Evolutionary conservation across 306 rosid genomes (phyloP), one percentile per base, ranked within the genome.

Genomic region (Quercus cerris): DNA sequence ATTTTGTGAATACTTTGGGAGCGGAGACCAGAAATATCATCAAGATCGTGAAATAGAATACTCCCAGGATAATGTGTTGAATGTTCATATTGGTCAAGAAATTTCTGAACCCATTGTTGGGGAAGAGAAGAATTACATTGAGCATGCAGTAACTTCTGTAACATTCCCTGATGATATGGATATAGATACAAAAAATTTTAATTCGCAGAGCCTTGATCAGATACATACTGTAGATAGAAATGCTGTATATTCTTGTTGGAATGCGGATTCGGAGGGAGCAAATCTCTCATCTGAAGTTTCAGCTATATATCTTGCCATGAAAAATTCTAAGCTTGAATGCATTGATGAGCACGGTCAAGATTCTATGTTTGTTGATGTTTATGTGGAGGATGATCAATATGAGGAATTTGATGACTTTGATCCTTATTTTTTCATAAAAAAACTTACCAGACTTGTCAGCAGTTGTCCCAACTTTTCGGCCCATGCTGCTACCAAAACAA

Each of bases 391-490:
- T 81, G 98, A 91, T 54, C 96, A 93, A 56, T 81, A 70, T 76
- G 97, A 86, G 78, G 98, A 96, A 20, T 84, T 85, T 76, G 99
- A 96, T 64, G 98, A 93, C 76, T 96, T 96, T 74, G 94, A 96
- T 77, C 99, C 99, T 64, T 96, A 93, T 82, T 84, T 96, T 57
- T 96, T 96, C 89, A 96, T 96, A 22, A 79, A 93, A 93, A 90
- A 89, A 91, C 81, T 89, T 96, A 77, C 99, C 99, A 15, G 97
- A 88, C 74, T 89, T 96, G 81, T 88, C 94, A 59, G 78, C 89
- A 0, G 97, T 96, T 61, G 99, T 96, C 82, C 99, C 99, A 61
- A 93, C 97, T 72, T 93, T 89, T 84, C 94, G 99, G 81, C 91
- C 81, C 11, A 55, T 91, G 87, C 87, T 96, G 83, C 90, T 96